A percentile compares a stretch with the other conserved stretches of the same genome.
Evolutionary conservation across 129 eudicot genomes (phyloP).

Genomic region (Chrysanthemum seticuspe): DNA sequence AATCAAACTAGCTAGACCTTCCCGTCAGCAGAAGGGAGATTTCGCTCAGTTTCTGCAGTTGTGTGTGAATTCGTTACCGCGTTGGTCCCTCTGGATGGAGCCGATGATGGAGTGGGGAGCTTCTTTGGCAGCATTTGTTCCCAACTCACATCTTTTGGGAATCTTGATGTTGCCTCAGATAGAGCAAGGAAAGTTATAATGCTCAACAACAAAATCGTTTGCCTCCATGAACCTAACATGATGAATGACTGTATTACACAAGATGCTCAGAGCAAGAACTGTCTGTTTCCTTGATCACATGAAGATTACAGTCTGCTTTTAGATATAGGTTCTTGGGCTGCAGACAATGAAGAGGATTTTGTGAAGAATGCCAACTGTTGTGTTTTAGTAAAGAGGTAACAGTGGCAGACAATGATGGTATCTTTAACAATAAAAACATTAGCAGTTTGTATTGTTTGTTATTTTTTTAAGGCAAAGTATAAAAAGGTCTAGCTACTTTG

Average conservation of each 20-base stretch:
- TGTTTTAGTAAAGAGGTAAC: conserved; percentile 66
- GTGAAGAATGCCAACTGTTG: conserved; percentile 65
- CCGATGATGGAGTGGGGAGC: conserved; percentile 65
- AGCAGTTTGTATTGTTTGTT: conserved; percentile 32
- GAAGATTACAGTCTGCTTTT: conserved; percentile 36
- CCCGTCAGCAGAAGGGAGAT: conserved; percentile 50
- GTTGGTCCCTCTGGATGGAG: conserved; percentile 89
- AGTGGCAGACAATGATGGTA: conserved; percentile 70
- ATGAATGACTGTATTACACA: conserved; percentile 16
- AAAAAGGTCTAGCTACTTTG: conserved; percentile 24
- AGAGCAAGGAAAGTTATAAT: conserved; percentile 49
- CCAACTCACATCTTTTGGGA: conserved; percentile 51
- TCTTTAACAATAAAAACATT: conserved; percentile 34
- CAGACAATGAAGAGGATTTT: conserved; percentile 63
- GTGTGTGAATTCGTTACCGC: conserved; percentile 39
- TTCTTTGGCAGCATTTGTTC: conserved; percentile 95
- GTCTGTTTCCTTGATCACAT: conserved; percentile 11
- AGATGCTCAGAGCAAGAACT: conserved; percentile 20
- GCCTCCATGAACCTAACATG: conserved; percentile 55
- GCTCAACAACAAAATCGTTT: conserved; percentile 39
- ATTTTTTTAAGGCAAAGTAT: conserved; percentile 15
- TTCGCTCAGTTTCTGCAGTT: conserved; percentile 22
- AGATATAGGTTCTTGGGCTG: conserved; percentile 39
- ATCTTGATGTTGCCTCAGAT: conserved; percentile 63
- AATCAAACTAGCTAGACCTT: conserved; percentile 47